Evolutionary conservation across 352 stramenopile genomes (phyloP).

Genomic region (Phytophthora ohioensis): DNA sequence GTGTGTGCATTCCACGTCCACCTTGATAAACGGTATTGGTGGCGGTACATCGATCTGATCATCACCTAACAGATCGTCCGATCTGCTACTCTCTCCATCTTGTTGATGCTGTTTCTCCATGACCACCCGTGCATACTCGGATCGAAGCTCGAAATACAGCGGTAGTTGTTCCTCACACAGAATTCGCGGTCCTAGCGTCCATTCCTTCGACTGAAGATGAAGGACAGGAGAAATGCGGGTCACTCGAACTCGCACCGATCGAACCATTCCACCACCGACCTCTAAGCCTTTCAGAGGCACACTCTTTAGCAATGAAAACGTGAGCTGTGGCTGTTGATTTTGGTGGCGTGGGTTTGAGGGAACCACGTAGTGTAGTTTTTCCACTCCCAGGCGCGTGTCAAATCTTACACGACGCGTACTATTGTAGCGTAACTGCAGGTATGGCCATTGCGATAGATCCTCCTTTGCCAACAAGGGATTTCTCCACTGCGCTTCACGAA

Average conservation of each 20-base stretch:
- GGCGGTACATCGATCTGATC: constrained; percentile 40
- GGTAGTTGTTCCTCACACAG: constrained; percentile 71
- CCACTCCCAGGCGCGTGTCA: constrained; percentile 53
- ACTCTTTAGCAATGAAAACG: constrained; percentile 69
- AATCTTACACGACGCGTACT: constrained; percentile 66
- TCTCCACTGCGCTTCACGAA: constrained; percentile 45
- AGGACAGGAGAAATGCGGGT: constrained; percentile 64
- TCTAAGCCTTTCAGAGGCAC: constrained; percentile 70
- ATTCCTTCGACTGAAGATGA: constrained; percentile 75
- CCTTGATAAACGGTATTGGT: constrained; percentile 72
- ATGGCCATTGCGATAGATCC: constrained; percentile 60
- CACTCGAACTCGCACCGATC: constrained; percentile 64
- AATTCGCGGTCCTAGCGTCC: constrained; percentile 65
- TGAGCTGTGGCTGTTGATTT: constrained; percentile 37
- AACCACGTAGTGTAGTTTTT: constrained; percentile 41
- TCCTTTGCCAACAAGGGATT: constrained; percentile 64
- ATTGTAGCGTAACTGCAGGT: constrained; percentile 71
- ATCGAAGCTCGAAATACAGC: constrained; percentile 57
- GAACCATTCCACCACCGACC: constrained; percentile 67
- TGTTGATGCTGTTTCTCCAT: constrained; percentile 27
- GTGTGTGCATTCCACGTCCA: constrained; percentile 75
- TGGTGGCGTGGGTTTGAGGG: constrained; percentile 4
- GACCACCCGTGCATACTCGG: constrained; percentile 34
- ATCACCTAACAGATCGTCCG: constrained; percentile 16
- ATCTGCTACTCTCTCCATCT: constrained; percentile 15